Base-by-base conservation (phyloP, 495 filamentous ascomycete genomes). In the Chaetomidium leptoderma region DNA sequence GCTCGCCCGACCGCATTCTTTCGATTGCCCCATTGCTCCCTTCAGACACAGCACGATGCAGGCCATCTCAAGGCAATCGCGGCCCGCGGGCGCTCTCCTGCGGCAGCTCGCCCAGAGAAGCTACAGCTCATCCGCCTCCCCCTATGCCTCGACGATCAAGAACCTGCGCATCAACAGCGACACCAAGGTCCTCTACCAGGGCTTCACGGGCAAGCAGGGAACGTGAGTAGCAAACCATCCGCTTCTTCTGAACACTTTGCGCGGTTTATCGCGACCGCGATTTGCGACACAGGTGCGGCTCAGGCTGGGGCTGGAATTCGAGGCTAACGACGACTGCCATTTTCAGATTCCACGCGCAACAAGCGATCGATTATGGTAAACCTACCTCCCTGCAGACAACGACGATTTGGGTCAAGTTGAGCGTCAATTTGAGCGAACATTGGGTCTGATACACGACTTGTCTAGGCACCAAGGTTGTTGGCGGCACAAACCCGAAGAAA, bases 401-500 rank as follows among this genome's bases (percentile, higher is more conserved):
- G 13, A 33, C 37, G 26, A 24, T 23, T 36, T 42, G 13, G 32
- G 10, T 9, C n/a, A n/a, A n/a, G n/a, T n/a, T n/a, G n/a, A 35
- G 50, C n/a, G 47, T 21, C 37, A n/a, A n/a, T n/a, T n/a, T n/a
- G n/a, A 43, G 30, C 21, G 55, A 57, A 40, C 30, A 30, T 33
- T 8, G 33, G 30, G 47, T 62, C 61, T 59, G 61, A 68, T 53
- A 53, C 53, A 19, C 19, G 13, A 51, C n/a, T 51, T 42, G 8
- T 57, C 14, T 55, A 95, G 92, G 92, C 64, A 97, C 93, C 53
- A 92, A 96, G 70, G 90, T 99, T 65, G 91, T 99, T 61, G 93
- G 93, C 72, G 93, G 93, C 68, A 97, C 91, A 70, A 97, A 97
- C 77, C 93, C 93, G 67, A 97, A 95, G 83, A 99, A 99, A 78